A percentile compares a stretch with the other conserved stretches of the same genome.
Conservation (phyloP, 345 rosid genomes). For the Garcia nutans region DNA sequence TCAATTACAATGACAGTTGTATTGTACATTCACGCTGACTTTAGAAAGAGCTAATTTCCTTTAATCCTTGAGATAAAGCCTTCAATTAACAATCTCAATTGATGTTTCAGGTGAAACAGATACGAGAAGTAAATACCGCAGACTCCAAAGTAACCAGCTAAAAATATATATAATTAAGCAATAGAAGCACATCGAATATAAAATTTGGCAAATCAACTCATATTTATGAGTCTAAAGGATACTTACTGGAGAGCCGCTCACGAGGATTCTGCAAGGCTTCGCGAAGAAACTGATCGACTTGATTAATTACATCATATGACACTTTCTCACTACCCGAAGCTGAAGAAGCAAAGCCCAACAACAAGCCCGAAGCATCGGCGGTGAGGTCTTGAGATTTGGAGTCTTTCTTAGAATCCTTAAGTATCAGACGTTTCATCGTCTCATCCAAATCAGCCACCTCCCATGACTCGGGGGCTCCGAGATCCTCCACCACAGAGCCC, state of each 20-base stretch:
- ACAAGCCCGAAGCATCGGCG: constrained; percentile 19
- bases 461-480: constrained; percentile 83
- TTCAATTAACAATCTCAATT: not conserved
- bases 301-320: constrained; percentile 41
- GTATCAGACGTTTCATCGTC: constrained; percentile 63
- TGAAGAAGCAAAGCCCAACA: constrained; percentile 7
- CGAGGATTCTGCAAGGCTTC: constrained; percentile 80
- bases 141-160: not conserved
- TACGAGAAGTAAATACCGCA: not conserved
- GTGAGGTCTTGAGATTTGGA: constrained; percentile 13
- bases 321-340: constrained; percentile 22
- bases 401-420: constrained; percentile 31
- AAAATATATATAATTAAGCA: not conserved
- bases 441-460: constrained; percentile 80
- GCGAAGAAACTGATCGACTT: constrained; percentile 76
- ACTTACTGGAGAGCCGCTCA: constrained; percentile 70
- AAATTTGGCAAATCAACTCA: not conserved
- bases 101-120: not conserved
- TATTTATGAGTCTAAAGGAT: not conserved
- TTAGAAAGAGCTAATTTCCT: not conserved
- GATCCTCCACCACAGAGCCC: constrained; percentile 70
- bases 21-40: not conserved
- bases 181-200: not conserved
- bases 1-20: too few species aligned
- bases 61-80: not conserved